Evolutionary conservation across 2,329 filamentous ascomycete genomes (phyloP).

Genomic region (Ceratocystis ficicola): DNA sequence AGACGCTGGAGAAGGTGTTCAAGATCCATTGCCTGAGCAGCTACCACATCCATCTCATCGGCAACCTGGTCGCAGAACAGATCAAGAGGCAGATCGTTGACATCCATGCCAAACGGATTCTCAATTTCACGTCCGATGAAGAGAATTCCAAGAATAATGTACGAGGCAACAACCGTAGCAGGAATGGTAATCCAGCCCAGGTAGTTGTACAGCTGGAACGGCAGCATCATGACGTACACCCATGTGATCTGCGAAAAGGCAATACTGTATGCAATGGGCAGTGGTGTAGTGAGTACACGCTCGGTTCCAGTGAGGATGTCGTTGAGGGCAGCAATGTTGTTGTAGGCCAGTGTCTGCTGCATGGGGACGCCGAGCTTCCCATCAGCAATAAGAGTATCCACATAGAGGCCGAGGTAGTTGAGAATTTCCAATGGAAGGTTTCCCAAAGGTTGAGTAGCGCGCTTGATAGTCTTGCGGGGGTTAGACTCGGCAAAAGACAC

Average conservation of each 20-base stretch:
- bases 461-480: conserved; percentile 65
- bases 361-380: conserved; percentile 44
- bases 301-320: conserved; percentile 63
- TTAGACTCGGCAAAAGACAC: conserved; percentile 66
- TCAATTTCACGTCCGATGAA: conserved; percentile 71
- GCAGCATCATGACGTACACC: conserved; percentile 68
- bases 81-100: conserved; percentile 70
- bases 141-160: conserved; percentile 68
- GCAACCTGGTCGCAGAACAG: conserved; percentile 64
- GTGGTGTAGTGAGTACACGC: conserved; percentile 67
- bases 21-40: conserved; percentile 35
- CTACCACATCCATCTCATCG: conserved; percentile 61
- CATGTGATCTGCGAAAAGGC: conserved; percentile 78
- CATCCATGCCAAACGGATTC: conserved; percentile 72
- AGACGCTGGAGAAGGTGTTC: conserved; percentile 29
- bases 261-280: conserved; percentile 73
- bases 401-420: conserved; percentile 54
- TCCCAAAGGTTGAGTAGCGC: conserved; percentile 57
- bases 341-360: conserved; percentile 50
- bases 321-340: conserved; percentile 51
- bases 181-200: conserved; percentile 68
- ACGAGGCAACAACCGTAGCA: conserved; percentile 57
- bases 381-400: conserved; percentile 48
- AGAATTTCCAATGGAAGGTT: conserved; percentile 77
- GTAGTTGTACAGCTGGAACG: conserved; percentile 59